Evolutionary conservation across 257 asterid genomes (phyloP).

Genomic region (Solanum chilense): DNA sequence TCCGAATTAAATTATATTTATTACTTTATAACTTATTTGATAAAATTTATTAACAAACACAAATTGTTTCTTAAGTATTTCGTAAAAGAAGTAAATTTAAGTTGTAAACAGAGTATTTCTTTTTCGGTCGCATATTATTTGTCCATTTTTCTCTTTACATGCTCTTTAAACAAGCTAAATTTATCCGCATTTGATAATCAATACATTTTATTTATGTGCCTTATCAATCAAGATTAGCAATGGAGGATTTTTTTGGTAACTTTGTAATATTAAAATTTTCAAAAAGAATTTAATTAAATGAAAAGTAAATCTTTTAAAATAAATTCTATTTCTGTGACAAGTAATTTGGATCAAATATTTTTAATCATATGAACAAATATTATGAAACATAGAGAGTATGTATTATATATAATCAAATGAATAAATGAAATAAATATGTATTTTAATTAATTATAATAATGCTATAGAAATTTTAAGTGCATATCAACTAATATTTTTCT

Average conservation of each 20-base stretch:
- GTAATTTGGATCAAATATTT: no score
- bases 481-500: neutral
- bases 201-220: neutral
- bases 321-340: neutral
- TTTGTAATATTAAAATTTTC: neutral
- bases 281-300: no score
- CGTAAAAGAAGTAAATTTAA: neutral
- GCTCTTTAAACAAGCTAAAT: no score
- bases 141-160: neutral
- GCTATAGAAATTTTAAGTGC: neutral
- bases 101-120: neutral
- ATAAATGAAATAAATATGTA: neutral
- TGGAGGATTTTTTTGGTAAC: neutral
- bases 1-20: neutral
- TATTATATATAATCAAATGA: neutral
- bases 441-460: neutral
- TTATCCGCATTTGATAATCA: neutral
- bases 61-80: neutral
- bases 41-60: neutral
- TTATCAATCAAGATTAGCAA: neutral
- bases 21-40: neutral
- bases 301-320: neutral
- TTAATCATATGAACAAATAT: no score
- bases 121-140: no score
- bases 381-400: neutral